Evolutionary conservation across 2,329 filamentous ascomycete genomes (phyloP), one percentile per base, ranked within the genome.

Genomic region (Neopestalotiopsis rosae): DNA sequence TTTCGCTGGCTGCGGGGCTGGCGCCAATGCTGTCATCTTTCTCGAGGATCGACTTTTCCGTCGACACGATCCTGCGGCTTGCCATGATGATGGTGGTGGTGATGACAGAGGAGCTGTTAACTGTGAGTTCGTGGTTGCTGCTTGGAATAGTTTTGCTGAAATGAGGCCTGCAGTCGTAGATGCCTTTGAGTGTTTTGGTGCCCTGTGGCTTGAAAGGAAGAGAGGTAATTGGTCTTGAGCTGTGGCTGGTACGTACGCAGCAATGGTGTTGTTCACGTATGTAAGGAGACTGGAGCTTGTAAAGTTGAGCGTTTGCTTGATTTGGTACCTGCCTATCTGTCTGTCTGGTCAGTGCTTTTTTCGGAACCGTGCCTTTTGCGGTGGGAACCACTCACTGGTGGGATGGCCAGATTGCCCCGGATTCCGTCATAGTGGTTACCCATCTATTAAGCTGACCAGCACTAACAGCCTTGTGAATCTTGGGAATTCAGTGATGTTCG

Each of bases 11-110:
- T 61, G 81, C 79, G 12, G 82, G 77, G 70, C 78, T 81, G 57
- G 78, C 76, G 67, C 79, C 76, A 67, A 81, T 71, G 72, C 77
- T 71, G 71, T 88, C 86, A 78, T 90, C 87, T 75, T 88, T 86
- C 71, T 90, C 88, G 63, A 93, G 85, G 68, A 89, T 83, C 38
- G 88, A 89, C 83, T 92, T 92, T 80, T 93, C 91, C 6, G 85
- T 81, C 49, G 86, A 86, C 71, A 90, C 83, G 75, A 89, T 91
- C 76, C 92, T 87, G 80, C 90, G 86, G 58, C 91, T 91, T 13
- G 93, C 85, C 93, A 95, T 95, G 61, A 63, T 68, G 68, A 66
- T 70, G 66, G 40, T 67, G 68, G 9, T 17, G 45, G 10, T 4
- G 34, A 5, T 52, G 24, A 52, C 17, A 14, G 61, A 4, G 20